Evolutionary conservation across 768 basidiomycete species (phyloP).

Genomic region (button mushroom (Agaricus bisporus)): DNA sequence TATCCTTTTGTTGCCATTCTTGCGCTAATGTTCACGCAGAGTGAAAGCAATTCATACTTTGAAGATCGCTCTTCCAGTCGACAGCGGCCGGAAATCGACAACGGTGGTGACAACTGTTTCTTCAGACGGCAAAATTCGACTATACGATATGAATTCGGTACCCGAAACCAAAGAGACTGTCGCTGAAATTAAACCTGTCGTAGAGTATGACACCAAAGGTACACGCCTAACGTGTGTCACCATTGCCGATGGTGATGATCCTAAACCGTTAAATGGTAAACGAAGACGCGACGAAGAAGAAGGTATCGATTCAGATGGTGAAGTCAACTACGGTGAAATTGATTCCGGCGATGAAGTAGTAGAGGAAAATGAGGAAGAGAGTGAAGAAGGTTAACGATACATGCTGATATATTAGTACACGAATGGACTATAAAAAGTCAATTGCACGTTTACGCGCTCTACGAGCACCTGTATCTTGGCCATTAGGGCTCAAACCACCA

Average conservation of each 20-base stretch:
- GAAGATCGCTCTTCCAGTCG: conserved; percentile 47
- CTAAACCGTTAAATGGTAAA: conserved; percentile 15
- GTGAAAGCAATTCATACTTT: conserved; percentile 78
- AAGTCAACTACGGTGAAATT: conserved; percentile 17
- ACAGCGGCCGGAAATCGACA: conserved; percentile 33
- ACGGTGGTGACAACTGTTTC: conserved; percentile 74
- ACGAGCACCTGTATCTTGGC: conserved; percentile 10
- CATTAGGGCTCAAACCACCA: conserved; percentile 16
- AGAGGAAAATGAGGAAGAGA: conserved; percentile 25
- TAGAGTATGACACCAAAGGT: conserved; percentile 78
- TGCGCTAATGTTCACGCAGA: conserved; percentile 29
- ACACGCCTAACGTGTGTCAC: conserved; percentile 72
- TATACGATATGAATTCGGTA: conserved; percentile 63
- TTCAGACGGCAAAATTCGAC: conserved; percentile 80
- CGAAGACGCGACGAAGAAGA: conserved; percentile 20
- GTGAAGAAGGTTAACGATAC: conserved; percentile 16
- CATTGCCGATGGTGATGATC: conserved; percentile 25
- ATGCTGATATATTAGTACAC: background rate
- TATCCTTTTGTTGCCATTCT: background rate
- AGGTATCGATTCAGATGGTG: conserved; percentile 16
- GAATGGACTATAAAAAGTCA: conserved; percentile 57
- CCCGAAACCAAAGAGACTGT: conserved; percentile 22
- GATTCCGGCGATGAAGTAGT: conserved; percentile 19
- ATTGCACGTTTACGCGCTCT: conserved; percentile 65
- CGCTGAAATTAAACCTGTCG: conserved; percentile 46